Percentiles rank a stretch among this genome's conserved stretches.
Conservation (phyloP, 225 moss, liverwort and hornwort species). For the Straminergon stramineum region DNA sequence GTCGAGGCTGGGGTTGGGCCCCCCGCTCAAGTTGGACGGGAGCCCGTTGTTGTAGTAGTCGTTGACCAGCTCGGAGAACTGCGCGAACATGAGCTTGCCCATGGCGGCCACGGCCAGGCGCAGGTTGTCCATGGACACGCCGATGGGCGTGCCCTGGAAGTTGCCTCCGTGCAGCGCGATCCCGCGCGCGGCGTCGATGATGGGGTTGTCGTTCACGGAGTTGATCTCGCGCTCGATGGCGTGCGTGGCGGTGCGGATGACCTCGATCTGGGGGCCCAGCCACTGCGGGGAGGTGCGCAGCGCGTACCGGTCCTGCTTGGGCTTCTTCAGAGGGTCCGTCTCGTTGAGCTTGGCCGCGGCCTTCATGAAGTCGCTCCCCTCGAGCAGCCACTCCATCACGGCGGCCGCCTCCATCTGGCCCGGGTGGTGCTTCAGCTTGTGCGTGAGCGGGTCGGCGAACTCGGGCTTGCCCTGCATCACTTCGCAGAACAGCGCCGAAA, state of each 20-base stretch:
- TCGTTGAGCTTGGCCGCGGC: background rate
- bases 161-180: constrained; percentile 39
- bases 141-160: constrained; percentile 55
- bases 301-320: background rate
- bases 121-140: constrained; percentile 70
- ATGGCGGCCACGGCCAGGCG: constrained; percentile 55
- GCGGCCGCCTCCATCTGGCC: background rate
- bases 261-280: constrained; percentile 6
- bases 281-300: background rate
- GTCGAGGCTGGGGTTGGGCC: constrained; percentile 50
- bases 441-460: background rate
- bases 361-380: background rate
- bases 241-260: constrained; percentile 5
- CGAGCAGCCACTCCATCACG: background rate
- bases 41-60: constrained; percentile 62
- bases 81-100: constrained; percentile 61
- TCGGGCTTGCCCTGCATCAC: constrained; percentile 9
- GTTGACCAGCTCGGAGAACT: constrained; percentile 64
- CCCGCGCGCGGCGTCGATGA: constrained; percentile 40
- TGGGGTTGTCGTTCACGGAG: constrained; percentile 64
- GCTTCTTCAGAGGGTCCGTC: background rate
- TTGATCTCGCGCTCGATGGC: constrained; percentile 53
- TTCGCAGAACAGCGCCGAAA: background rate
- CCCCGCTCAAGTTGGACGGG: constrained; percentile 34
- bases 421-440: background rate